Percentiles rank a stretch among this genome's conserved stretches.
phyloP scores from a whole-genome alignment of 164 flowering plant genomes.

The Stephania cephalantha region DNA sequence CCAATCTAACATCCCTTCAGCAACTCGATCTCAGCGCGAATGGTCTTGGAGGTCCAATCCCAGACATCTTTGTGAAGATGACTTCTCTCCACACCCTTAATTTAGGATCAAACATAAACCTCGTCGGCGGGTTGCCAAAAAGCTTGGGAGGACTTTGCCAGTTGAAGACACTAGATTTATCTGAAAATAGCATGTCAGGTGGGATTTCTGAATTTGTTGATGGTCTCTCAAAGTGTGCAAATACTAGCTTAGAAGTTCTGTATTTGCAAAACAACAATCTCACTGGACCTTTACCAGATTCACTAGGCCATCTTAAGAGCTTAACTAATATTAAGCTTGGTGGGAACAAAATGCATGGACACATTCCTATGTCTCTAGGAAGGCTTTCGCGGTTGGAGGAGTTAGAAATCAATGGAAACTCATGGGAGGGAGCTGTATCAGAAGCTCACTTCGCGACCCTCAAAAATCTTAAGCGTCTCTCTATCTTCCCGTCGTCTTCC shows the following conservation, averaged over 20 bases:
- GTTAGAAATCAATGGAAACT: neutral
- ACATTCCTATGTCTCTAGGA: neutral
- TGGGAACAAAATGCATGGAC: neutral
- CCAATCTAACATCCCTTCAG: neutral
- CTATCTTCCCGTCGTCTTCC: neutral
- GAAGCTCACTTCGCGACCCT: conserved; percentile 9
- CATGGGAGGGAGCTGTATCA: conserved; percentile 4
- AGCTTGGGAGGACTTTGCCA: conserved; percentile 7
- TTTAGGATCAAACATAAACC: neutral
- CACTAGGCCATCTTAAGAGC: neutral
- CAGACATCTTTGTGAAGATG: conserved; percentile 1
- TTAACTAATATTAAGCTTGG: neutral
- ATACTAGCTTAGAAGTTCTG: neutral
- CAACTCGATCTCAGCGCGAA: neutral
- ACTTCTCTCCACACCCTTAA: neutral
- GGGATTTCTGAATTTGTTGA: conserved; percentile 2
- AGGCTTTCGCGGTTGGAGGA: neutral
- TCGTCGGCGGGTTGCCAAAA: neutral
- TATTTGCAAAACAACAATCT: neutral
- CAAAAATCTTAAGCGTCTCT: neutral
- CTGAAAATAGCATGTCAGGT: neutral
- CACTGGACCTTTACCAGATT: conserved; percentile 1
- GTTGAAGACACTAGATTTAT: neutral
- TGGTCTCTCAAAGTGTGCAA: neutral
- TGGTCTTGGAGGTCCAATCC: neutral